Evolutionary conservation across 768 basidiomycete genomes (phyloP).

Genomic region (Mycena amicta): DNA sequence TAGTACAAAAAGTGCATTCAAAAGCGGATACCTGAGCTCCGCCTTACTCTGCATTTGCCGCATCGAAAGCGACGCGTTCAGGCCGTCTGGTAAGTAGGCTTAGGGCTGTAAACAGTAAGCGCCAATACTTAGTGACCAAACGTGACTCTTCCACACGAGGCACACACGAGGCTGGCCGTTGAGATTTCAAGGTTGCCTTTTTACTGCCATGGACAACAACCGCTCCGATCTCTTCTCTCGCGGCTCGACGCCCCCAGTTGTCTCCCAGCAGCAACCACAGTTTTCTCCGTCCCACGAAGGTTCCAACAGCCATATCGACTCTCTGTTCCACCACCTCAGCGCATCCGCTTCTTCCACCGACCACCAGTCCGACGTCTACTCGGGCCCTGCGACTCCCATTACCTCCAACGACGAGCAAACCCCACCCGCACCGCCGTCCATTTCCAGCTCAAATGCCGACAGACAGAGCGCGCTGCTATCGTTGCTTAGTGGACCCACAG

Average conservation of each 20-base stretch:
- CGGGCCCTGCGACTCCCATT: slow-evolving; percentile 41
- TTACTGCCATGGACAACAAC: slow-evolving; percentile 39
- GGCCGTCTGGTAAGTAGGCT: no score
- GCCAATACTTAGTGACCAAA: no score
- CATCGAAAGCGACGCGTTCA: background rate
- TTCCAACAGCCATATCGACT: slow-evolving; percentile 59
- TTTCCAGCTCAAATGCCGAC: slow-evolving; percentile 52
- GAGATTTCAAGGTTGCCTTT: background rate
- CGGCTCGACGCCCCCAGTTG: slow-evolving; percentile 53
- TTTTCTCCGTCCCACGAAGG: slow-evolving; percentile 40
- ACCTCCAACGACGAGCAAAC: slow-evolving; percentile 47
- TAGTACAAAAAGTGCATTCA: no score
- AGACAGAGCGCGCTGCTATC: slow-evolving; percentile 77
- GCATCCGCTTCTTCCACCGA: slow-evolving; percentile 34
- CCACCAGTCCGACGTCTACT: slow-evolving; percentile 38
- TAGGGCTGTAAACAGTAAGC: no score
- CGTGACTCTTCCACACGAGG: no score
- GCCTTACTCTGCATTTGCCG: background rate
- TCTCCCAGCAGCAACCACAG: slow-evolving; percentile 35
- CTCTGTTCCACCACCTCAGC: slow-evolving; percentile 62
- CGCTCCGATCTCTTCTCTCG: slow-evolving; percentile 57
- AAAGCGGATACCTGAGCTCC: no score
- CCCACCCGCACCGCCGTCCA: slow-evolving; percentile 43
- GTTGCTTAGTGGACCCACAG: slow-evolving; percentile 57
- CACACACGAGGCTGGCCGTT: background rate